A percentile compares a stretch with the other conserved stretches of the same genome.
phyloP scores from a whole-genome alignment of 2,329 filamentous ascomycete genomes.

The Pseudonectria foliicola region DNA sequence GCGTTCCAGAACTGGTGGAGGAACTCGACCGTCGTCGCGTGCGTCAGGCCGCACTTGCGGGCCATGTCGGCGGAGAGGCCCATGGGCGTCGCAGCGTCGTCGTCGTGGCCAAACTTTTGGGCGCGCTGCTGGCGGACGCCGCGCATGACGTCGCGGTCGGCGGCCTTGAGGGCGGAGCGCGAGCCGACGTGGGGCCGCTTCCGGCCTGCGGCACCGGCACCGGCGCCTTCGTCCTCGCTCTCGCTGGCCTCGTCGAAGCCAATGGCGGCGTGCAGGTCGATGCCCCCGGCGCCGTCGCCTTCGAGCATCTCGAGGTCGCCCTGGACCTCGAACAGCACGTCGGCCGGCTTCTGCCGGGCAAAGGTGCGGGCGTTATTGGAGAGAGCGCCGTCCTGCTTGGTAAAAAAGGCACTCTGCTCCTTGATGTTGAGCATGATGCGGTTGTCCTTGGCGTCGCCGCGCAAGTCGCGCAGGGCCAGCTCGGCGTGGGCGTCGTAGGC shows the following conservation, averaged over 20 bases:
- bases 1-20: constrained; percentile 95
- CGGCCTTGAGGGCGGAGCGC: constrained; percentile 54
- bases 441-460: constrained; percentile 64
- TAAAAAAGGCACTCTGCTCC: constrained; percentile 79
- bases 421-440: constrained; percentile 81
- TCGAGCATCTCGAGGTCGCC: constrained; percentile 51
- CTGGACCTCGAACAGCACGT: constrained; percentile 60
- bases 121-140: constrained; percentile 56
- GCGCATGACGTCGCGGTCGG: constrained; percentile 59
- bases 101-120: constrained; percentile 46
- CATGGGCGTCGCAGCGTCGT: constrained; percentile 46
- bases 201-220: no score
- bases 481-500: constrained; percentile 69
- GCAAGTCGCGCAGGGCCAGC: constrained; percentile 73
- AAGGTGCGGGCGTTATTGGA: constrained; percentile 47
- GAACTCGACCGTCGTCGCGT: constrained; percentile 91
- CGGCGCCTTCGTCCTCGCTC: constrained; percentile 50
- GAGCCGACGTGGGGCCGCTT: constrained; percentile 59
- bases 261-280: constrained; percentile 57
- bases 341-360: constrained; percentile 59
- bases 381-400: constrained; percentile 44
- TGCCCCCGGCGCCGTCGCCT: constrained; percentile 40
- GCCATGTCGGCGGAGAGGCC: constrained; percentile 46
- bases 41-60: constrained; percentile 59
- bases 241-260: constrained; percentile 65